phyloP scores from a whole-genome alignment of 1,284 basidiomycete genomes.

The Trichosporon asahii region DNA sequence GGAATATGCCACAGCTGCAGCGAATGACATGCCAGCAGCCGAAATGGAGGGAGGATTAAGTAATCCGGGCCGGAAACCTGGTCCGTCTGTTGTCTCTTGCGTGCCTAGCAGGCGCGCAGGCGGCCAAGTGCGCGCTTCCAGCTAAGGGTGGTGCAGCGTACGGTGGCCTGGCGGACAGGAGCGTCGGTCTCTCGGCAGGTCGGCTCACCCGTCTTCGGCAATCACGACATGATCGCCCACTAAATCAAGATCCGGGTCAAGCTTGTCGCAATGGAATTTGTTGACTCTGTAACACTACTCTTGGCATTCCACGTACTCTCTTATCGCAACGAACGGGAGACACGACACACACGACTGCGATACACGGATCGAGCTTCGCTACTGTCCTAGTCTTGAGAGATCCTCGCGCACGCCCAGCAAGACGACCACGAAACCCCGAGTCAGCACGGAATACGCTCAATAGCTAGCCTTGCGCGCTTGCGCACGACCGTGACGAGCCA shows the following conservation, averaged over 20 bases:
- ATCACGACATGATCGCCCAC: background rate
- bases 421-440: background rate
- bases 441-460: no score
- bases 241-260: background rate
- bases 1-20: background rate
- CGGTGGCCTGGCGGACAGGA: background rate
- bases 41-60: background rate
- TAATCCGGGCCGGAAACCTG: background rate
- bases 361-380: background rate
- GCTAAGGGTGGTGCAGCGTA: no score
- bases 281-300: background rate
- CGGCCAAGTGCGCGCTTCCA: no score
- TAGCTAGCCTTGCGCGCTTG: no score
- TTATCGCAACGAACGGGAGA: background rate
- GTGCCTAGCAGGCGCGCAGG: no score
- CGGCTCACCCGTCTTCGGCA: conserved; percentile 5
- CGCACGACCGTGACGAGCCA: no score
- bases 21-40: background rate
- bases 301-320: background rate
- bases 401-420: background rate
- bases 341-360: no score
- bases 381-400: no score
- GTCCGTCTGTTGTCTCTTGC: background rate
- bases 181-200: background rate
- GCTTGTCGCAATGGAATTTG: background rate